Evolutionary conservation across 176 grass and related monocot genomes (phyloP), one percentile per base, ranked within the genome.

Genomic region (Triticum timopheevii): DNA sequence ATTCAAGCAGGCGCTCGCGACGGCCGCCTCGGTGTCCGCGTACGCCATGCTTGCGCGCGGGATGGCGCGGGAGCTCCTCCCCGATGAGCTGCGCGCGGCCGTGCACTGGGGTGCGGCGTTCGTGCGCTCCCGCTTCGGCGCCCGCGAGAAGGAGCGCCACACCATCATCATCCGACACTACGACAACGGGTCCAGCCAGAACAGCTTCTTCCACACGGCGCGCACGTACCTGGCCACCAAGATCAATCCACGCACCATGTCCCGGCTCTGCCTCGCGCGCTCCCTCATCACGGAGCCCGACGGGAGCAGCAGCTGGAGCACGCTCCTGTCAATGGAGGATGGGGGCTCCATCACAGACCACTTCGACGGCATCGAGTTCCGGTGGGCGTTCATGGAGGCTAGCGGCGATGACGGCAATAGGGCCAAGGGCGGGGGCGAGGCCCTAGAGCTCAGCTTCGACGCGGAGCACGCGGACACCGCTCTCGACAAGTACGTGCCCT

Each of bases 21-120:
- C 39, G 11, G 70, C 39, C 3, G 70, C 70, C 39, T 16, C 70
- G 39, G 70, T 73, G 39, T 45, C n/a, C 39, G 70, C 70, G n/a
- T 73, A 73, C 70, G n/a, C 70, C 70, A 73, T 73, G 70, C 70
- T 73, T 73, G 70, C 70, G 39, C 70, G 70, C 70, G 39, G 70
- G 39, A 73, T 73, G 39, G 12, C 39, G 6, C 39, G 70, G 39
- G 70, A 73, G 70, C 70, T 73, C 39, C 22, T 73, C 70, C 70
- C 70, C 11, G 39, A 73, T 3, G 70, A 73, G 70, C 23, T 73
- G 70, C 70, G 70, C 38, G 39, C 39, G 13, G 39, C 70, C 39
- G 39, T 73, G 70, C 39, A 23, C 6, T 73, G 70, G 70, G 70
- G 38, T 7, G 70, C 70, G 12, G 42, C n/a, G n/a, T 73, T 73